Evolutionary conservation across 345 rosid genomes (phyloP), one percentile per base, ranked within the genome.

Genomic region (Abelmoschus esculentus): DNA sequence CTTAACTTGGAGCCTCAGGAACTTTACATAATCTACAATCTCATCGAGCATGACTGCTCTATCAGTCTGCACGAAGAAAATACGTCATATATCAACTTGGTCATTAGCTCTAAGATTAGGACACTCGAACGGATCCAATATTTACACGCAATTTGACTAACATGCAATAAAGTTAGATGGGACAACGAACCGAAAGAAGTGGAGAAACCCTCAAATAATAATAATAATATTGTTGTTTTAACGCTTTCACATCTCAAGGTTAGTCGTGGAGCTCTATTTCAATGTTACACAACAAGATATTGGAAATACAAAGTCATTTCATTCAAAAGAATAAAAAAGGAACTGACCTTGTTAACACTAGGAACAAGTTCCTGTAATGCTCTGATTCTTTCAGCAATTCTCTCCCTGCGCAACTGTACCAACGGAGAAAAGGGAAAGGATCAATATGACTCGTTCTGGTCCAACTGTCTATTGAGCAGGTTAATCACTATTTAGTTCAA

Each of bases 11-110:
- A 96, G 99, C 78, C 98, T 86, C 62, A 92, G 84, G 82, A 96
- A 96, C 90, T 96, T 96, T 61, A 96, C 99, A 80, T 96, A 96
- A 82, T 96, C 99, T 67, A 92, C 98, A 77, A 96, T 86, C 80
- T 96, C 99, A 83, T 96, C 99, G 57, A 96, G 96, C 99, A 96
- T 96, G 75, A 87, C 90, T 31, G 99, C 99, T 73, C 97, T 81
- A 76, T 96, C 99, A 1, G 96, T 86, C 99, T 96, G 86, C 75
- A 82, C 22, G 73, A 75, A 42, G 19, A 74, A 76, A n/a, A n/a
- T n/a, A n/a, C n/a, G n/a, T n/a, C n/a, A n/a, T n/a, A n/a, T n/a
- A n/a, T 34, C 71, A 68, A 52, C 62, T 53, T 55, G 34, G 47
- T 61, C 10, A 17, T 44, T 44, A 42, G 68, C 53, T 64, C 9